These are phyloP conservation scores for Pisolithus orientalis DNA, from an alignment of 768 basidiomycete species.

Conservation along the genomic window DNA sequence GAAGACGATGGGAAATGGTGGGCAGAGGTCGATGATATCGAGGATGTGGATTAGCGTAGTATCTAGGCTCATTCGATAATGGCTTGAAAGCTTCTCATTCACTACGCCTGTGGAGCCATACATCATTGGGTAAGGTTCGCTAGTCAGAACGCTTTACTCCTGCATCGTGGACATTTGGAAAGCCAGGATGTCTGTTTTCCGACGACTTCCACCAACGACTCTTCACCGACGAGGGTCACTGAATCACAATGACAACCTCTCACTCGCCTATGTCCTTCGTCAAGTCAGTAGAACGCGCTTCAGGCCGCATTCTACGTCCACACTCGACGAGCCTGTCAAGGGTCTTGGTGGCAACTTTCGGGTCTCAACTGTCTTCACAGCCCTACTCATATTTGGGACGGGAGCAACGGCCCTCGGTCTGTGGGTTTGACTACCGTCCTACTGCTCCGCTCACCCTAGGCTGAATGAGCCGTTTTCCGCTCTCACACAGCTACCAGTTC, in stretches of 20 bases:
- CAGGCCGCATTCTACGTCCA: conserved; percentile 8
- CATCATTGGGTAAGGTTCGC: too few species aligned
- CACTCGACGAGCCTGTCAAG: not conserved
- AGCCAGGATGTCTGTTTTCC: too few species aligned
- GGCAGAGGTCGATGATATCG: conserved; percentile 57
- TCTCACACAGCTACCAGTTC: conserved; percentile 42
- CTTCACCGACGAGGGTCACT: too few species aligned
- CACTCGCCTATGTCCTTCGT: not conserved
- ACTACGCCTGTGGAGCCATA: too few species aligned
- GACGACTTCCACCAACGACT: too few species aligned
- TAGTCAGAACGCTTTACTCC: too few species aligned
- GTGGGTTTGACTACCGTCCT: conserved; percentile 24
- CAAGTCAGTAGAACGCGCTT: not conserved
- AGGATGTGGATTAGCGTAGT: conserved; percentile 28
- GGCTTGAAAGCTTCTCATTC: too few species aligned
- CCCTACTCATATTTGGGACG: conserved; percentile 31
- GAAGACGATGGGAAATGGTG: conserved; percentile 40
- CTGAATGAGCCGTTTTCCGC: not conserved
- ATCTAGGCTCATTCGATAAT: not conserved
- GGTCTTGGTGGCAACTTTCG: conserved; percentile 18
- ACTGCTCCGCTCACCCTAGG: not conserved
- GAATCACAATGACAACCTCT: not conserved
- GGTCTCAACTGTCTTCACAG: conserved; percentile 35
- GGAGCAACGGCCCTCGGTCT: conserved; percentile 39
- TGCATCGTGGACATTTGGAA: too few species aligned